Evolutionary conservation across 805 yeast genomes (phyloP).

Genomic region (Zygosaccharomyces lentus): DNA sequence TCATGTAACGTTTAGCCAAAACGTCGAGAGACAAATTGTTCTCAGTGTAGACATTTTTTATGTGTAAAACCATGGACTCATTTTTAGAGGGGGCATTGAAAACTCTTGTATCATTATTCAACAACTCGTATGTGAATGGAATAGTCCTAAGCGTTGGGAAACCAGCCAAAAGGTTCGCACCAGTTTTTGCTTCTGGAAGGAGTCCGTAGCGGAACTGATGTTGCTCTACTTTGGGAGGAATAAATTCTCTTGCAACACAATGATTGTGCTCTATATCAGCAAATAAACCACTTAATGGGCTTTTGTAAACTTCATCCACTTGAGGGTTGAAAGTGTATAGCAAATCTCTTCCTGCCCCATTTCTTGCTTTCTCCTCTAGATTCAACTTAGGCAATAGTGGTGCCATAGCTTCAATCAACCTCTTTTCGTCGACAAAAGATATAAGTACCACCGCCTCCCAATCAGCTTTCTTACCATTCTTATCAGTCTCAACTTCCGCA

Average conservation of each 20-base stretch:
- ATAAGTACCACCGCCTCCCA: constrained; percentile 98
- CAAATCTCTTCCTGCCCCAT: constrained; percentile 67
- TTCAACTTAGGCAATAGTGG: constrained; percentile 59
- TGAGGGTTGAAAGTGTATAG: constrained; percentile 74
- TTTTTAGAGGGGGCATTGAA: constrained; percentile 84
- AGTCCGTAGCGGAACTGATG: constrained; percentile 50
- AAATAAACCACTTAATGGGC: constrained; percentile 76
- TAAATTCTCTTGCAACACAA: constrained; percentile 60
- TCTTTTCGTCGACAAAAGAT: constrained; percentile 81
- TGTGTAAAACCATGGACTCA: constrained; percentile 67
- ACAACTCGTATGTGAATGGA: constrained; percentile 52
- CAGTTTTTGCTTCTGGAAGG: constrained; percentile 60
- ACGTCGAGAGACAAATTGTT: constrained; percentile 55
- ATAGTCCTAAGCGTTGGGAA: constrained; percentile 81
- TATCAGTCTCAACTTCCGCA: constrained; percentile 75
- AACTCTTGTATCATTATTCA: constrained; percentile 61
- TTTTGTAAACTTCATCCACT: constrained; percentile 56
- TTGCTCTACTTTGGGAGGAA: constrained; percentile 45
- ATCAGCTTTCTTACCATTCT: constrained; percentile 90
- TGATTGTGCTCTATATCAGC: constrained; percentile 74
- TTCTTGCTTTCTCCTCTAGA: constrained; percentile 69
- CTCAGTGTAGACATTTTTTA: constrained; percentile 49
- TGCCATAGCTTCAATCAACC: constrained; percentile 67
- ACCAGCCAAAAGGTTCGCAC: constrained; percentile 75
- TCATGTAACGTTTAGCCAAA: constrained; percentile 58